Conservation (phyloP, 495 filamentous ascomycete genomes). For the Aspergillus olivimuriae region DNA sequence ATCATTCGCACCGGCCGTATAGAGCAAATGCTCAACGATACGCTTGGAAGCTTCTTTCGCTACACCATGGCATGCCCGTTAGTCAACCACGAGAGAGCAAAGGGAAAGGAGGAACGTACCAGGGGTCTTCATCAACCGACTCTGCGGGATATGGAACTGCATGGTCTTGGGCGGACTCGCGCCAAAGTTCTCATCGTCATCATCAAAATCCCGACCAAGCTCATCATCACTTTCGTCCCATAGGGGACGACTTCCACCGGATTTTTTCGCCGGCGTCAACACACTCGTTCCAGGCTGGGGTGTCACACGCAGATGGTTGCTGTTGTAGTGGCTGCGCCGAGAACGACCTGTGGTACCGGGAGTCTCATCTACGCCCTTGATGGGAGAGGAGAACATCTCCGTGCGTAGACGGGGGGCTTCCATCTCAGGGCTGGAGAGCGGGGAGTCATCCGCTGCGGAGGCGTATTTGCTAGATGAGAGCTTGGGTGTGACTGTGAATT, state of each 20-base stretch:
- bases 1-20: slow-evolving; percentile 61
- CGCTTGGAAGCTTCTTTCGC: slow-evolving; percentile 85
- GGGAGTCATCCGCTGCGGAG: slow-evolving; percentile 44
- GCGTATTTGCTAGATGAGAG: slow-evolving; percentile 18
- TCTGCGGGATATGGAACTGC: slow-evolving; percentile 88
- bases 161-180: slow-evolving; percentile 95
- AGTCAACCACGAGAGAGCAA: too few relatives aligned
- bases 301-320: slow-evolving; percentile 32
- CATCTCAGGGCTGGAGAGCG: slow-evolving; percentile 69
- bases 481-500: slow-evolving; percentile 34
- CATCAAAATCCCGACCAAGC: too few relatives aligned
- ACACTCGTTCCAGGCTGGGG: slow-evolving; percentile 71
- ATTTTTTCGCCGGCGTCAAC: slow-evolving; percentile 61
- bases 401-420: slow-evolving; percentile 75
- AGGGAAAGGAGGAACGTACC: slow-evolving; percentile 47
- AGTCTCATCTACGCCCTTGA: slow-evolving; percentile 26
- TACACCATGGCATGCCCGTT: too few relatives aligned
- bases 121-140: slow-evolving; percentile 82
- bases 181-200: slow-evolving; percentile 46
- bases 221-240: too few relatives aligned
- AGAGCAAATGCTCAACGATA: slow-evolving; percentile 85
- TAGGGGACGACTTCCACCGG: too few relatives aligned
- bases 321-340: slow-evolving; percentile 29
- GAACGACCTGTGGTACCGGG: slow-evolving; percentile 34
- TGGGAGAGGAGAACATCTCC: slow-evolving; percentile 79